Conservation (phyloP, 352 stramenopile species). For the Plasmopara viticola region DNA sequence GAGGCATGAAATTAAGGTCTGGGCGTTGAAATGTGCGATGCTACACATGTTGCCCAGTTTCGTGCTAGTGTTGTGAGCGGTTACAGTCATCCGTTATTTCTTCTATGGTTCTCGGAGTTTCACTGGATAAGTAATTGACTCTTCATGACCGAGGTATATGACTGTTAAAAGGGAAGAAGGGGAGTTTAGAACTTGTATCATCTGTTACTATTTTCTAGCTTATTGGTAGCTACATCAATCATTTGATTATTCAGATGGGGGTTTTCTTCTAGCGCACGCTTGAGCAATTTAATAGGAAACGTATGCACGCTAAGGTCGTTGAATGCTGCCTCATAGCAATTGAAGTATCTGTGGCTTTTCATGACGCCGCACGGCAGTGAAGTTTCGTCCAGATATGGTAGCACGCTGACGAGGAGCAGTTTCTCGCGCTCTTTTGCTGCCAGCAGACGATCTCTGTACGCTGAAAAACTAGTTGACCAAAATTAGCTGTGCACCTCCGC, state of each 20-base stretch:
- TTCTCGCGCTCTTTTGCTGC: conserved; percentile 29
- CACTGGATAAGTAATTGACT: conserved; percentile 1
- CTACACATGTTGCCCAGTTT: conserved; percentile 5
- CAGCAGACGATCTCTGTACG: conserved; percentile 69
- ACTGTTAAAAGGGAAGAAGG: not conserved
- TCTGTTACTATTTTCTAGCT: not conserved
- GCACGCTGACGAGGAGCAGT: conserved; percentile 40
- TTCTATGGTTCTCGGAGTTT: conserved; percentile 28
- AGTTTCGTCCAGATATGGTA: conserved; percentile 48
- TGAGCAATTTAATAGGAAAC: conserved; percentile 15
- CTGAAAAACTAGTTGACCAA: conserved; percentile 43
- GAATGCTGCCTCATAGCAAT: conserved; percentile 66
- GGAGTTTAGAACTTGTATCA: not conserved
- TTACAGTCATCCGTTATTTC: conserved; percentile 12
- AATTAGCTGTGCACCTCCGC: not conserved
- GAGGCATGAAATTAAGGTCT: not conserved
- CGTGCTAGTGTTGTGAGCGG: not conserved
- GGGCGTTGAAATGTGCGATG: conserved; percentile 11
- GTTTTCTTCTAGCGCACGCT: conserved; percentile 11
- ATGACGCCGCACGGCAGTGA: conserved; percentile 32
- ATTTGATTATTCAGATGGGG: conserved; percentile 6
- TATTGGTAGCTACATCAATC: conserved; percentile 15
- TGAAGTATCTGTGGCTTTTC: conserved; percentile 48
- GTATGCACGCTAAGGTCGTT: conserved; percentile 49
- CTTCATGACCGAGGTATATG: not conserved